These are phyloP conservation scores for Leishmania arabica DNA, from an alignment of 208 protist genomes.

Conservation along the genomic window DNA sequence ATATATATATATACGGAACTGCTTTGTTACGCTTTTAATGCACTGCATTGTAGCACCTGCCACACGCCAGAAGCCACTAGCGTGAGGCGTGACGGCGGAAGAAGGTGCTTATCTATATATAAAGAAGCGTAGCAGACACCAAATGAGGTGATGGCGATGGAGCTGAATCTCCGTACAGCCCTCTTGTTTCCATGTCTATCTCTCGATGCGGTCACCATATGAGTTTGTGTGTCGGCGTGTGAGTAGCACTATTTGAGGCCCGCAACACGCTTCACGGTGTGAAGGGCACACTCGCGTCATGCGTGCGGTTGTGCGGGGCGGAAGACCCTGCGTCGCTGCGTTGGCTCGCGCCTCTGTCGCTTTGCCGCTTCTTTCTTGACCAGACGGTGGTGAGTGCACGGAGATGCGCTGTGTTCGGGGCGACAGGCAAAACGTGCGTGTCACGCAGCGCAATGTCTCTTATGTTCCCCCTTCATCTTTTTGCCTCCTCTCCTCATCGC, in stretches of 20 bases:
- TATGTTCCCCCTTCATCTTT: neutral
- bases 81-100: neutral
- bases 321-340: neutral
- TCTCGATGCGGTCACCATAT: neutral
- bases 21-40: conserved; percentile 7
- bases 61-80: neutral
- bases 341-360: neutral
- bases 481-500: neutral
- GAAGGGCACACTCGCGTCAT: neutral
- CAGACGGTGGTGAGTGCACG: neutral
- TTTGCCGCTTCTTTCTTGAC: neutral
- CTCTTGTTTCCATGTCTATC: neutral
- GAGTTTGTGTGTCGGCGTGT: neutral
- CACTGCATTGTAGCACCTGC: neutral
- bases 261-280: neutral
- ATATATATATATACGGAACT: neutral
- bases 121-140: neutral
- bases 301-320: neutral
- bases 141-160: neutral
- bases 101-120: neutral
- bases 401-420: neutral
- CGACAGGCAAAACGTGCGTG: neutral
- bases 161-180: neutral
- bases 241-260: neutral
- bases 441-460: neutral